These are phyloP conservation scores for Astragalus membranaceus DNA, from an alignment of 306 rosid genomes.

Conservation along the genomic window DNA sequence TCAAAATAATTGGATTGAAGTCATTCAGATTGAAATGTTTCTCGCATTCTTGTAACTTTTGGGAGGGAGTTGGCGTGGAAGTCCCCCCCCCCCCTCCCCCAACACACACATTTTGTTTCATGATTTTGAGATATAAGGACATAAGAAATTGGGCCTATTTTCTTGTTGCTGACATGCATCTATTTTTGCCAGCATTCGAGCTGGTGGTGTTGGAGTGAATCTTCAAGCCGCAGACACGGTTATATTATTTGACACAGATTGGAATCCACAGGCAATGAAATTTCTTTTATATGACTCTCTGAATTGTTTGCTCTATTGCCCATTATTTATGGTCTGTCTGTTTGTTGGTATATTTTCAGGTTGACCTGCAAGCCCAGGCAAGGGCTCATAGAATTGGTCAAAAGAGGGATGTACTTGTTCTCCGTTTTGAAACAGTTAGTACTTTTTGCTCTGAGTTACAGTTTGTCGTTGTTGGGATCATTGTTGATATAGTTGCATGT, in stretches of 20 bases:
- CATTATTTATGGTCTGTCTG: slow-evolving; percentile 3
- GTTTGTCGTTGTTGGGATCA: not conserved
- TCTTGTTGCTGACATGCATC: slow-evolving; percentile 35
- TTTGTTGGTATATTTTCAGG: slow-evolving; percentile 52
- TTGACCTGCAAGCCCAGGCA: slow-evolving; percentile 99
- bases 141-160: not conserved
- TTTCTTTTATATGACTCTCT: slow-evolving; percentile 13
- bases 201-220: slow-evolving; percentile 99
- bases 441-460: slow-evolving; percentile 1
- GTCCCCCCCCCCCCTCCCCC: not conserved
- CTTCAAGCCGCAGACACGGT: slow-evolving; percentile 99
- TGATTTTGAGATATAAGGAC: not conserved
- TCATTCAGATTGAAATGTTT: not conserved
- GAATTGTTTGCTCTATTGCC: slow-evolving; percentile 10
- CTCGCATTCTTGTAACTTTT: not conserved
- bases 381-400: slow-evolving; percentile 99
- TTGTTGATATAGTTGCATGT: not conserved
- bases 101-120: not conserved
- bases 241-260: slow-evolving; percentile 95
- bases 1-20: not conserved
- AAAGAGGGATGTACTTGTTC: slow-evolving; percentile 98
- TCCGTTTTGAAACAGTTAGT: slow-evolving; percentile 95
- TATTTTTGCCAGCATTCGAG: slow-evolving; percentile 65
- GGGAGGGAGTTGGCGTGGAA: not conserved
- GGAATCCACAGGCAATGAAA: slow-evolving; percentile 93